These are phyloP conservation scores for Rutstroemia sp. DNA, from an alignment of 2,329 filamentous ascomycete genomes.

Conservation along the genomic window DNA sequence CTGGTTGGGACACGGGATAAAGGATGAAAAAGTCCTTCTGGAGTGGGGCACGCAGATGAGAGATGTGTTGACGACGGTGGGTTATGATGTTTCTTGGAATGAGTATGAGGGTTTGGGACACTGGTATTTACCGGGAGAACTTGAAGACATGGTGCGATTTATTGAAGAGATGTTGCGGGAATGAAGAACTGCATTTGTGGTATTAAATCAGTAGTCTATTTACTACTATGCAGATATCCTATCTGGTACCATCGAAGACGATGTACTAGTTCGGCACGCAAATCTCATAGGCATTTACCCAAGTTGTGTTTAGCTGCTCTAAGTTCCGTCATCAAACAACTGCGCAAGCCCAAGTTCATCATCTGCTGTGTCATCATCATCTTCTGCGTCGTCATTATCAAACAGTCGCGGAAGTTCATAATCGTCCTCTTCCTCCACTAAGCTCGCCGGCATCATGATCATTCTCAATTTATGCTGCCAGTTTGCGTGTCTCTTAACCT, in stretches of 20 bases:
- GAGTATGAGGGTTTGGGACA: neutral
- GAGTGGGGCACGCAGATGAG: conserved; percentile 19
- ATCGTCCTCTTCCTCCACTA: too few relatives aligned
- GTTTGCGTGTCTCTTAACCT: neutral
- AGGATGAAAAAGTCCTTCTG: conserved; percentile 19
- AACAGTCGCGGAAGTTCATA: too few relatives aligned
- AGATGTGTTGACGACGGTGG: neutral
- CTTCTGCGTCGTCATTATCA: too few relatives aligned
- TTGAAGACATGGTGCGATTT: neutral
- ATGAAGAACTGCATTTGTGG: neutral
- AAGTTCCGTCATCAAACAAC: too few relatives aligned
- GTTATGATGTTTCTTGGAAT: neutral
- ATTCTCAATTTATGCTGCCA: neutral
- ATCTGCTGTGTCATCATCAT: too few relatives aligned
- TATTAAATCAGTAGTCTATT: neutral
- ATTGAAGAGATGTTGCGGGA: neutral
- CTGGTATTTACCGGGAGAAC: neutral
- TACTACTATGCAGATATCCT: neutral
- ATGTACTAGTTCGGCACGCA: too few relatives aligned
- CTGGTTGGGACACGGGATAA: conserved; percentile 17
- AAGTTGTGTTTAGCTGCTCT: too few relatives aligned
- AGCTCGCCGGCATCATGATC: neutral
- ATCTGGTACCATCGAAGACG: too few relatives aligned
- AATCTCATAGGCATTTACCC: too few relatives aligned
- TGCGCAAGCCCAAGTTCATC: too few relatives aligned